Evolutionary conservation across 2,329 filamentous ascomycete species (phyloP), one percentile per base, ranked within the genome.

Genomic region (Phyllosticta citrichinensis): DNA sequence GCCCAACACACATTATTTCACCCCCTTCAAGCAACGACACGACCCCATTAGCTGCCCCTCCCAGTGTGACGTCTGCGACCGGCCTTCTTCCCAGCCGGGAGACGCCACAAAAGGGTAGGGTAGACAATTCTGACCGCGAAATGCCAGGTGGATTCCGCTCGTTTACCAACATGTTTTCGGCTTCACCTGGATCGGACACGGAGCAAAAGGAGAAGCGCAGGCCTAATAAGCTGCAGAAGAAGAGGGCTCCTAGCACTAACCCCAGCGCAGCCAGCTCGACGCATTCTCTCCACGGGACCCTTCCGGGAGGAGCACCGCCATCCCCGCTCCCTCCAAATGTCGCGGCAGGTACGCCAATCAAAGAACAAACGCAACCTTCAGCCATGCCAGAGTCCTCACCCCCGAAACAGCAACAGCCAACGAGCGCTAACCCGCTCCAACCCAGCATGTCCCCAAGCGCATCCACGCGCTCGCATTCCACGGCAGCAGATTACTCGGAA

Each of bases 201-300:
- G 73, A 78, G 47, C 86, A 86, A 64, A 86, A 82, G 67, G 74
- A 77, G n/a, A 70, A 69, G 9, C 83, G 89, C 54, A 87, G 87
- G 70, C 90, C 91, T 0, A 97, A 96, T 69, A 96, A 97, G 74
- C 78, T 99, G 57, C 88, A 87, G 73, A 97, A 97, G 79, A 96
- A 90, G 74, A 81, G 86, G n/a, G 78, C 88, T 60, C 87, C 89
- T 0, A 87, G 85, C 52, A 90, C 89, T 22, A 92, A 91, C 66
- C 87, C 87, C 20, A 97, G 93, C 70, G 92, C 93, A 0, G 91
- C 96, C 65, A 97, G 92, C 70, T 97, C 94, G 17, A 88, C 84
- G 6, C 84, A 88, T 17, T 97, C 92, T 8, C 56, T 62, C 33
- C 54, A 61, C 30, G 55, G 55, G 22, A 50, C 60, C 25, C 55